Evolutionary conservation across 306 rosid genomes (phyloP).

Genomic region (Coriaria nepalensis): DNA sequence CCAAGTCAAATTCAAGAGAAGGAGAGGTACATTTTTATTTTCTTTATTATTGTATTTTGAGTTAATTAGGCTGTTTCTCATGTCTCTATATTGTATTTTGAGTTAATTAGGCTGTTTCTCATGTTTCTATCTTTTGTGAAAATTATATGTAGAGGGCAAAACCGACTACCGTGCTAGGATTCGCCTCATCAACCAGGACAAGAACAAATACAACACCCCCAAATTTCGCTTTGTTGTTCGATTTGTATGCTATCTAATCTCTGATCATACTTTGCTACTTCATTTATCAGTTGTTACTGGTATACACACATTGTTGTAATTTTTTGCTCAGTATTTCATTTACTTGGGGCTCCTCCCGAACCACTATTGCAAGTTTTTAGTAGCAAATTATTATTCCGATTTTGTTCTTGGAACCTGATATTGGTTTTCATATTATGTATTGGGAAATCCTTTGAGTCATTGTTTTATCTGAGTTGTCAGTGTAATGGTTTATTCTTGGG

Average conservation of each 20-base stretch:
- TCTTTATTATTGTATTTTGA: background rate
- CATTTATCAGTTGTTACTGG: background rate
- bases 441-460: no score
- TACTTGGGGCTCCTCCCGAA: no score
- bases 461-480: background rate
- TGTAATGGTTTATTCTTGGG: background rate
- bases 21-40: constrained; percentile 38
- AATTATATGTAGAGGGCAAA: constrained; percentile 51
- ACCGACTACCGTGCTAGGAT: constrained; percentile 85
- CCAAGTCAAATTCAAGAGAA: constrained; percentile 81
- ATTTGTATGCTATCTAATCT: constrained; percentile 30
- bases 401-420: no score
- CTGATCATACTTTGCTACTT: background rate
- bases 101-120: background rate
- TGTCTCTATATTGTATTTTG: background rate
- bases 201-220: constrained; percentile 83
- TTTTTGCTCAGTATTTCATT: background rate
- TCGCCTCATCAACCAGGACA: constrained; percentile 78
- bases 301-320: background rate
- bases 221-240: constrained; percentile 72
- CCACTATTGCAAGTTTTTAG: no score
- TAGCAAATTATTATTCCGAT: no score
- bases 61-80: background rate
- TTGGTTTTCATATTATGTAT: no score
- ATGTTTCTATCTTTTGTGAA: background rate